phyloP scores from a whole-genome alignment of 2,329 filamentous ascomycete genomes.

The Penicillium glabrum region DNA sequence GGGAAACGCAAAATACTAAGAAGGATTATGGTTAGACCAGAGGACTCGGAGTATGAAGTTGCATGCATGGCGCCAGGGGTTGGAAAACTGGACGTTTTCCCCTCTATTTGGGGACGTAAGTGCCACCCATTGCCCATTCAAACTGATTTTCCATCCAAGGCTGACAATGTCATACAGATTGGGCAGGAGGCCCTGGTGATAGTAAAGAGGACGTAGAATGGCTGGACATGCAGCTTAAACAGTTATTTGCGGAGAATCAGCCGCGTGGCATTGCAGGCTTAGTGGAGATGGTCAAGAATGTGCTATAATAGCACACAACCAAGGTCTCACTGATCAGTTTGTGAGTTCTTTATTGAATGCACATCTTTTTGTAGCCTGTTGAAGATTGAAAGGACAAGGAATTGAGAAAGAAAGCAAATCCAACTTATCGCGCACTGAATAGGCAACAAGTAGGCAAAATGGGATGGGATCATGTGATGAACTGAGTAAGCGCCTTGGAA shows the following conservation, averaged over 20 bases:
- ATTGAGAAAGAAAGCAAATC: not conserved
- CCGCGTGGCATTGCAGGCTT: not conserved
- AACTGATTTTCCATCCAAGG: not conserved
- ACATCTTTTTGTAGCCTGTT: not conserved
- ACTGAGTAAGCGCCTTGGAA: conserved; percentile 21
- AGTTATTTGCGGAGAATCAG: conserved; percentile 47
- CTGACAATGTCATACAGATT: conserved; percentile 37
- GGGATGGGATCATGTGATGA: conserved; percentile 15
- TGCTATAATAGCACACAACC: not conserved
- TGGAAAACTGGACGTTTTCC: conserved; percentile 55
- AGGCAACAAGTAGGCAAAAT: not conserved
- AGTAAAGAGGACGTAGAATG: conserved; percentile 70
- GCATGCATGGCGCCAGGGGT: conserved; percentile 59
- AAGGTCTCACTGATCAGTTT: not conserved
- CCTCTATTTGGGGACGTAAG: conserved; percentile 66
- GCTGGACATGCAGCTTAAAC: conserved; percentile 63
- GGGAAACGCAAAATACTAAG: not conserved
- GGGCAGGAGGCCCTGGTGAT: conserved; percentile 70
- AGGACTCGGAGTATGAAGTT: conserved; percentile 76
- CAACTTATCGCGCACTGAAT: too few species aligned
- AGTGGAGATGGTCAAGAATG: conserved; percentile 4
- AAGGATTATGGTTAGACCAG: conserved; percentile 51
- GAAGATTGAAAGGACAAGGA: not conserved
- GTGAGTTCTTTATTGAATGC: not conserved
- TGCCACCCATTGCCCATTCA: conserved; percentile 7